Conservation (phyloP, 768 basidiomycete genomes). For the Panaeolus cyanescens region DNA sequence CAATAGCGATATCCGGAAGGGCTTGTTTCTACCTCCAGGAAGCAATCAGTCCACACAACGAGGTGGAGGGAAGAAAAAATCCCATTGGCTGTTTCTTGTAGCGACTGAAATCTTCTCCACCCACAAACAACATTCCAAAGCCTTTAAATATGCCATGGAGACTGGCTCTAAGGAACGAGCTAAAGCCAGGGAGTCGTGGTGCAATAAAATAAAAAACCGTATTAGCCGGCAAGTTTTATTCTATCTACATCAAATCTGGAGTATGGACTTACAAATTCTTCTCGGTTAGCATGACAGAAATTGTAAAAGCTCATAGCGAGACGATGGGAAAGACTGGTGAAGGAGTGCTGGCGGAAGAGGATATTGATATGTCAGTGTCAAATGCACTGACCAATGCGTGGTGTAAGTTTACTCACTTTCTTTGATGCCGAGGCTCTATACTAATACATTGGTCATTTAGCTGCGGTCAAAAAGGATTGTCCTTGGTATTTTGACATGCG, state of each 20-base stretch:
- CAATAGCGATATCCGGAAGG: slow-evolving; percentile 10
- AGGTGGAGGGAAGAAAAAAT: slow-evolving; percentile 14
- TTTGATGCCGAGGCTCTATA: neutral
- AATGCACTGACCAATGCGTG: neutral
- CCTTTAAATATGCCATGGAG: neutral
- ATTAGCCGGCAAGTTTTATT: neutral
- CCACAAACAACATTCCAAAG: slow-evolving; percentile 11
- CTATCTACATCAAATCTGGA: neutral
- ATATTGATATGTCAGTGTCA: slow-evolving; percentile 13
- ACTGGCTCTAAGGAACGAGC: neutral
- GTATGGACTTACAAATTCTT: neutral
- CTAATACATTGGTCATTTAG: neutral
- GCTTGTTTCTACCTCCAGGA: slow-evolving; percentile 16
- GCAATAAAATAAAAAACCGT: neutral
- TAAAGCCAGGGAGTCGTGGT: neutral
- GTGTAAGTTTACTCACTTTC: neutral
- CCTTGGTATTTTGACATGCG: neutral
- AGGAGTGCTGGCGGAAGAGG: slow-evolving; percentile 14
- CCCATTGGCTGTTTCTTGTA: slow-evolving; percentile 11
- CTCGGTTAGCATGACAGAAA: neutral
- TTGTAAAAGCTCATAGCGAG: neutral
- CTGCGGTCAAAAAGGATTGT: neutral
- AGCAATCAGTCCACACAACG: slow-evolving; percentile 5
- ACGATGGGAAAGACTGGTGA: slow-evolving; percentile 15
- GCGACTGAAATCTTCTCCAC: slow-evolving; percentile 11